Base-by-base conservation (phyloP, 495 filamentous ascomycete genomes). In the Neurospora sp. region DNA sequence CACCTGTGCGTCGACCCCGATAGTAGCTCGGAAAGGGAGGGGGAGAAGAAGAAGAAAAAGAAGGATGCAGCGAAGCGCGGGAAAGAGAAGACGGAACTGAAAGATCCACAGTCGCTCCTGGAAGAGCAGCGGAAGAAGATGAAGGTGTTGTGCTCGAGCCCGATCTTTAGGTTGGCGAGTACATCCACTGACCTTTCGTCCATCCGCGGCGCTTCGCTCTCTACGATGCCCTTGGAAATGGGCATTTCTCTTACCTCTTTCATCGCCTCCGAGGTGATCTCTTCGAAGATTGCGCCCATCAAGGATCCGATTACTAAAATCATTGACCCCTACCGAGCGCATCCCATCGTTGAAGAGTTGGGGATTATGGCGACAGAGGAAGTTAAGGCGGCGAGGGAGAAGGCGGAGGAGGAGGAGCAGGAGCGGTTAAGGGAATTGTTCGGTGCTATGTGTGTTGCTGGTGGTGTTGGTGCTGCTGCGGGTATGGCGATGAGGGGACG, bases 101-200 rank as follows among this genome's bases (percentile, higher is more conserved):
- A 34, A 24, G 54, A 31, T 1, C 24, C 24, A 0, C 24, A 28
- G 54, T 0, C 2, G 0, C 0, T 31, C 1, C 6, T 62, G 0
- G 54, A 62, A 31, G 54, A 62, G 15, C 54, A 62, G 5, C 2
- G 54, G 0, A 71, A 72, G 5, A 75, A 76, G 45, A 79, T 82
- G 73, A 90, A 90, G 78, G 83, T 87, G 1, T 83, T 92, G 3
- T 91, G 89, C 70, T 82, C 83, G 13, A 90, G 89, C 72, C 90
- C 90, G 7, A 84, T 89, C 2, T 92, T 92, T 75, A 85, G 90
- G 11, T 77, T 92, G 31, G 83, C 90, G 4, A 91, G 89, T 37
- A 87, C 88, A 5, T 90, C 88, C 1, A 81, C 84, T 0, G 87
- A 85, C 69, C 85, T 88, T 71, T 66, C 54, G 0, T 86, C 89